These are phyloP conservation scores for Starmerella asiatica DNA, from an alignment of 805 yeast species.

Conservation along the genomic window DNA sequence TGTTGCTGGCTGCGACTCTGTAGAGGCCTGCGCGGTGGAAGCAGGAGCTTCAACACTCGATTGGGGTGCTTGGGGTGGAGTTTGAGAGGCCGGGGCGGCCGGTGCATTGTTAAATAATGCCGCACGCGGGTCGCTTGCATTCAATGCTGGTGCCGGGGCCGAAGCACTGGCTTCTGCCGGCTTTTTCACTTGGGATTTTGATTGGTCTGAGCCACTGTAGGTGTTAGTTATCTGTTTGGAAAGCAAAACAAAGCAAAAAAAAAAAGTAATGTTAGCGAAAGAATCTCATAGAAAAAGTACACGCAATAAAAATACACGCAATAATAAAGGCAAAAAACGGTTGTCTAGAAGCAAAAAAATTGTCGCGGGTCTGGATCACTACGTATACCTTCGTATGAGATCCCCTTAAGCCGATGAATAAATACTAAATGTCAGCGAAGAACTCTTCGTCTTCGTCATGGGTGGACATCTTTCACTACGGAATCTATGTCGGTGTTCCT, in stretches of 20 bases:
- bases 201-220: constrained; percentile 27
- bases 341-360: too few relatives aligned
- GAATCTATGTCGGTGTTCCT: constrained; percentile 8
- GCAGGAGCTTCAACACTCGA: constrained; percentile 7
- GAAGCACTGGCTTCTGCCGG: constrained; percentile 12
- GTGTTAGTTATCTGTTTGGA: neutral
- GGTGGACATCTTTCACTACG: constrained; percentile 34
- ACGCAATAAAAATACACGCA: constrained; percentile 2
- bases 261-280: neutral
- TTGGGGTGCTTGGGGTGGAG: constrained; percentile 9
- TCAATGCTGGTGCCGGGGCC: constrained; percentile 13
- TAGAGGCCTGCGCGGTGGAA: neutral
- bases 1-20: constrained; percentile 6
- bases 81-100: constrained; percentile 8
- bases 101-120: constrained; percentile 5
- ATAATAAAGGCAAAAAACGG: too few relatives aligned
- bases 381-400: neutral
- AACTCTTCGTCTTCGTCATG: constrained; percentile 89
- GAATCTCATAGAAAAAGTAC: neutral
- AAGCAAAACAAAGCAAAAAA: neutral
- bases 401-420: constrained; percentile 9
- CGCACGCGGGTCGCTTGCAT: constrained; percentile 1
- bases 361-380: too few relatives aligned
- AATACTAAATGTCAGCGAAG: constrained; percentile 75
- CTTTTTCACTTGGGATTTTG: constrained; percentile 7